These are phyloP conservation scores for Trichophyton verrucosum DNA, from an alignment of 2,329 filamentous ascomycete species.

Conservation along the genomic window DNA sequence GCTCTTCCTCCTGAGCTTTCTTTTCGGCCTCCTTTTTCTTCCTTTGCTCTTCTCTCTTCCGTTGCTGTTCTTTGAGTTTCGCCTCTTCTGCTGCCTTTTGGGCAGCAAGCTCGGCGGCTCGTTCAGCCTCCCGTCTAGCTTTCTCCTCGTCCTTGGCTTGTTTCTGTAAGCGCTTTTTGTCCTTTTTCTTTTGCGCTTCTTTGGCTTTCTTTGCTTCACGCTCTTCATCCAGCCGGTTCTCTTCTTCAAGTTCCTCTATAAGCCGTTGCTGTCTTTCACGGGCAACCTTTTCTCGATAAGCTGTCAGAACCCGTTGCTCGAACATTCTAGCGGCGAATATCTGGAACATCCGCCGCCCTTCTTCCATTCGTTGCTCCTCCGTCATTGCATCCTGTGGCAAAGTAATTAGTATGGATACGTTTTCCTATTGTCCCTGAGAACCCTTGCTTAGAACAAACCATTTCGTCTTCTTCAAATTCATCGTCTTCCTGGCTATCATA, in stretches of 20 bases:
- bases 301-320: slow-evolving; percentile 87
- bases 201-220: slow-evolving; percentile 86
- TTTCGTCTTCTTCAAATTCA: slow-evolving; percentile 54
- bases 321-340: slow-evolving; percentile 99
- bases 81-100: slow-evolving; percentile 63
- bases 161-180: slow-evolving; percentile 82
- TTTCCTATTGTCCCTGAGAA: not conserved
- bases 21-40: slow-evolving; percentile 84
- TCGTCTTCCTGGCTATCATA: slow-evolving; percentile 52
- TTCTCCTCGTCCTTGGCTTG: slow-evolving; percentile 83
- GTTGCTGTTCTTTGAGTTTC: slow-evolving; percentile 65
- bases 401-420: slow-evolving; percentile 6
- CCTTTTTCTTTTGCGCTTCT: slow-evolving; percentile 89
- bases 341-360: slow-evolving; percentile 96
- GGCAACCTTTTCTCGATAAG: slow-evolving; percentile 96
- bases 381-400: slow-evolving; percentile 73
- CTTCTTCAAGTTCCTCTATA: slow-evolving; percentile 80
- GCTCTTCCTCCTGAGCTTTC: slow-evolving; percentile 82
- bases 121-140: slow-evolving; percentile 74
- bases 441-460: slow-evolving; percentile 38
- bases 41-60: slow-evolving; percentile 77
- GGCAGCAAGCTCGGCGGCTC: slow-evolving; percentile 72
- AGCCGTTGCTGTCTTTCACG: slow-evolving; percentile 83
- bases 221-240: slow-evolving; percentile 61
- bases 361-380: slow-evolving; percentile 97